Conservation (phyloP, 768 basidiomycete species). For the Suillus lakei region DNA sequence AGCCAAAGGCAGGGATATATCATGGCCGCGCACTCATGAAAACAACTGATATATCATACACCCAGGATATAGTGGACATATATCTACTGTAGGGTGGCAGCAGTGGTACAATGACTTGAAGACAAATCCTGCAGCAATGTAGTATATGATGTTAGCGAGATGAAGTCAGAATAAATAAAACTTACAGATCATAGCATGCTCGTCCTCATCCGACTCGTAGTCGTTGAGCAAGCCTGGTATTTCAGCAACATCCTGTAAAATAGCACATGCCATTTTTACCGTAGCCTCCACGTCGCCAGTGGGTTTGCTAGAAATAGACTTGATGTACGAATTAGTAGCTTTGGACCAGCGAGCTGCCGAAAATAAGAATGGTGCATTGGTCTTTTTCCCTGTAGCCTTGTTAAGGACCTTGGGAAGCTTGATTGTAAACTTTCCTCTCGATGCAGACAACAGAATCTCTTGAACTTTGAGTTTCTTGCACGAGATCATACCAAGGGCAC, state of each 20-base stretch:
- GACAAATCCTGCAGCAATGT: too few species aligned
- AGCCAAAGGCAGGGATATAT: too few species aligned
- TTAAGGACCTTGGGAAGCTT: conserved; percentile 6
- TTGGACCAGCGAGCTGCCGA: background rate
- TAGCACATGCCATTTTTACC: too few species aligned
- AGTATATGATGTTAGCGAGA: too few species aligned
- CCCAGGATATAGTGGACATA: too few species aligned
- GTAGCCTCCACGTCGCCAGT: background rate
- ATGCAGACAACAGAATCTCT: background rate
- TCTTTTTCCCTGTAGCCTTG: background rate
- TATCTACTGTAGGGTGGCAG: too few species aligned
- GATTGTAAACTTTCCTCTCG: background rate
- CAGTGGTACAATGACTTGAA: too few species aligned
- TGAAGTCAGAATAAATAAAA: too few species aligned
- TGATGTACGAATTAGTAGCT: background rate
- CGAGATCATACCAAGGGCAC: background rate
- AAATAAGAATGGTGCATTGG: conserved; percentile 3
- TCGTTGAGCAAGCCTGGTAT: background rate
- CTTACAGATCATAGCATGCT: too few species aligned
- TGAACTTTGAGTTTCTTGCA: background rate
- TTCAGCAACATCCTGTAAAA: background rate
- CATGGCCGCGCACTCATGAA: too few species aligned
- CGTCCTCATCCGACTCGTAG: too few species aligned
- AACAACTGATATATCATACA: too few species aligned
- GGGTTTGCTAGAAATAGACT: background rate